Percentiles rank a stretch among this genome's conserved stretches.
Evolutionary conservation across 768 basidiomycete species (phyloP).

Genomic region (Tephrocybe sp.): DNA sequence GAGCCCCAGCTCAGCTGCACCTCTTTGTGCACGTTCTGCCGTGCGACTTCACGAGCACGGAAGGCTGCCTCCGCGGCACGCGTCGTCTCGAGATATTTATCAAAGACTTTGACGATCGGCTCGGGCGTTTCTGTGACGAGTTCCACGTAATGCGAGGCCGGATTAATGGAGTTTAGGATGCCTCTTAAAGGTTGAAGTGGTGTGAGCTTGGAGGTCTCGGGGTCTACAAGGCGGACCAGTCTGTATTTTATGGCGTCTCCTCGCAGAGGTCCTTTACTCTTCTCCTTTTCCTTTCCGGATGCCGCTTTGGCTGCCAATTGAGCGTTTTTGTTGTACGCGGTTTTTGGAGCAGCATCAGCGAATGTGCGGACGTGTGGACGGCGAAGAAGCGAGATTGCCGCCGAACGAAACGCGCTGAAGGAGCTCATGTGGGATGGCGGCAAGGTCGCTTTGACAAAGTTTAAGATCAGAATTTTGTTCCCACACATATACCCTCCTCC

Average conservation of each 20-base stretch:
- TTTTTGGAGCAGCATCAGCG: too few relatives aligned
- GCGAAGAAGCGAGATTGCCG: constrained; percentile 19
- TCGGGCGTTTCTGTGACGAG: constrained; percentile 46
- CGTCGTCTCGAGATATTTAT: constrained; percentile 40
- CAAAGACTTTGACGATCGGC: constrained; percentile 61
- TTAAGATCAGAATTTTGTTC: constrained; percentile 4
- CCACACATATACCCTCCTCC: constrained; percentile 11
- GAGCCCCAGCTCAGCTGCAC: constrained; percentile 72
- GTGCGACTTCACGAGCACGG: constrained; percentile 30
- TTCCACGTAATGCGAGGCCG: constrained; percentile 45
- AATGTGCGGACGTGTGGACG: constrained; percentile 4
- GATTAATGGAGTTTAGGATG: constrained; percentile 46
- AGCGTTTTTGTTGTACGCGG: background rate
- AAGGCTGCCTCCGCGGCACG: constrained; percentile 35
- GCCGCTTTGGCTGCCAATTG: background rate
- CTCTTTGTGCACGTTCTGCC: constrained; percentile 51
- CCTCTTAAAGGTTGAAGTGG: constrained; percentile 31
- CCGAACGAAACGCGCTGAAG: constrained; percentile 29
- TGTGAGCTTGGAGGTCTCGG: constrained; percentile 38
- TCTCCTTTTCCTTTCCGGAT: background rate
- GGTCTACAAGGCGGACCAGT: constrained; percentile 47
- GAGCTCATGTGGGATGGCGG: constrained; percentile 25
- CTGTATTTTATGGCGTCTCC: constrained; percentile 23
- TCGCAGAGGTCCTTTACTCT: constrained; percentile 11
- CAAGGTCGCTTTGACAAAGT: constrained; percentile 10